Evolutionary conservation across 2,329 filamentous ascomycete genomes (phyloP).

Genomic region (Acephala macrosclerotiorum): DNA sequence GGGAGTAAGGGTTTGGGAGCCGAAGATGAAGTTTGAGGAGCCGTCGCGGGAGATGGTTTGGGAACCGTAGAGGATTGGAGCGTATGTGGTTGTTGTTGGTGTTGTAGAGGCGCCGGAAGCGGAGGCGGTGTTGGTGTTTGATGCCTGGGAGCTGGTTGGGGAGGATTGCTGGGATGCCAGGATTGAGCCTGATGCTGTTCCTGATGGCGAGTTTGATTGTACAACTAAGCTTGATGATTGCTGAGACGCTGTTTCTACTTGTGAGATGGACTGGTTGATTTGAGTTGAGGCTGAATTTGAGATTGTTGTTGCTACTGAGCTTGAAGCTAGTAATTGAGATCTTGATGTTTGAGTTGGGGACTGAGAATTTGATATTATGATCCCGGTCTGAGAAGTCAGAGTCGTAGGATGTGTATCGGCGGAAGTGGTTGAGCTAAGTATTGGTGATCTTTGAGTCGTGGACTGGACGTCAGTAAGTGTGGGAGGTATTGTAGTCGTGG

Average conservation of each 20-base stretch:
- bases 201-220: background rate
- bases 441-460: background rate
- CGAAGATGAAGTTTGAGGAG: conserved; percentile 33
- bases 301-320: background rate
- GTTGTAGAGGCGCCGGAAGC: conserved; percentile 6
- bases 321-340: background rate
- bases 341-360: background rate
- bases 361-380: background rate
- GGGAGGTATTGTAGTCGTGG: background rate
- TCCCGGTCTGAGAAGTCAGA: background rate
- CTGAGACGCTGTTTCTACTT: background rate
- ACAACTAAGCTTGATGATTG: background rate
- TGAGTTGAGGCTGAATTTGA: background rate
- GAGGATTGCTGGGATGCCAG: conserved; percentile 10
- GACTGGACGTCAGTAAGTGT: background rate
- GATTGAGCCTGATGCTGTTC: background rate
- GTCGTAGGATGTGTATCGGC: background rate
- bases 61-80: conserved; percentile 33
- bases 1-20: conserved; percentile 36
- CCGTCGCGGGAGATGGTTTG: conserved; percentile 31
- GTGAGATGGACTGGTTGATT: background rate
- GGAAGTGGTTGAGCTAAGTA: background rate
- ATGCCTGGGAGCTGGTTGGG: background rate
- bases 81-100: conserved; percentile 20
- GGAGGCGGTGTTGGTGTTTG: background rate